Base-by-base conservation (phyloP, 2,329 filamentous ascomycete genomes). In the Cordyceps pruinosa region DNA sequence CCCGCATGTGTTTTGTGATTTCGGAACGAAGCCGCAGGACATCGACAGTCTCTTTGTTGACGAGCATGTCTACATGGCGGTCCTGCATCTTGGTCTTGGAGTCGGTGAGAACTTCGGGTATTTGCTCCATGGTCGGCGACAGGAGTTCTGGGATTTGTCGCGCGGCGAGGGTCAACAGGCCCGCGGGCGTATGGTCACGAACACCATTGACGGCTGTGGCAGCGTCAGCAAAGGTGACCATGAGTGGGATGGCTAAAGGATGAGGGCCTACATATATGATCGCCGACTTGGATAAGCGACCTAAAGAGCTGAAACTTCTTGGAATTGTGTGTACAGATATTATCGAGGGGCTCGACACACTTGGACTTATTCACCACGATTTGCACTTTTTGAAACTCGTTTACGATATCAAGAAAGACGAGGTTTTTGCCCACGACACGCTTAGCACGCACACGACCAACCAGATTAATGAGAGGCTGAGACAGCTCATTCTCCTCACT, bases 51-150 rank as follows among this genome's bases (percentile, higher is more conserved):
- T 81, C 74, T 34, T 78, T 79, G 69, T 93, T 89, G 57, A 93
- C 86, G 30, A 97, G 80, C 71, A 96, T 84, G 70, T 97, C 90
- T 39, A 96, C 80, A 73, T 97, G 92, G 23, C 90, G 89, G 63
- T 88, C 84, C 61, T 87, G 83, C 39, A 87, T 85, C 62, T 84
- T 84, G 35, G 83, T 88, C 69, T 93, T 88, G 42, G 83, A 78
- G 66, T 91, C 85, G 48, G 80, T 79, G 48, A 95, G 75, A 56
- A 80, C 80, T 34, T 85, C 77, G 0, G 94, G 94, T 15, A 96
- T 78, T 62, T 87, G 85, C 63, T 93, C 88, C 59, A 97, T 77
- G 63, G 87, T 86, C 1, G 92, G 92, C 15, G 90, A 83, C 46
- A 96, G 74, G 12, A 96, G 75, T 46, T 80, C 73, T 5, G 93